Evolutionary conservation across 345 rosid genomes (phyloP).

Genomic region (Noccaea caerulescens): DNA sequence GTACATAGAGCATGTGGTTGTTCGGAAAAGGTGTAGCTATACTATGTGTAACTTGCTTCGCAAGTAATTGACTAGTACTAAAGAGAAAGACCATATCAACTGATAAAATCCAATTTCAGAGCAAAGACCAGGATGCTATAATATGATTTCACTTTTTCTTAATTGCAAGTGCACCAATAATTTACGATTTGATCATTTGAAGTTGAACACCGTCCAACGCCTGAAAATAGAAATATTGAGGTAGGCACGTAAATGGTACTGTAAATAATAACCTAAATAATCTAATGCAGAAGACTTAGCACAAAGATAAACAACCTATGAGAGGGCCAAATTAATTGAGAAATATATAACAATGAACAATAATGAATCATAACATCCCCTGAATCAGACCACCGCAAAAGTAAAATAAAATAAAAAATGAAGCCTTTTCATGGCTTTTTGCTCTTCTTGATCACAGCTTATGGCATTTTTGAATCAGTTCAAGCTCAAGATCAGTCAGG

Average conservation of each 20-base stretch:
- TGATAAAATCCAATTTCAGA: too few relatives aligned
- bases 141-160: not conserved
- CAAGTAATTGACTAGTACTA: not conserved
- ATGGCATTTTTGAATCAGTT: slow-evolving; percentile 12
- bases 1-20: not conserved
- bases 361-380: not conserved
- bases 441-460: slow-evolving; percentile 13
- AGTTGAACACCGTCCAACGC: too few relatives aligned
- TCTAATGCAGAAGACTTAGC: not conserved
- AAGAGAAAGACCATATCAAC: too few relatives aligned
- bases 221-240: not conserved
- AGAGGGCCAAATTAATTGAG: slow-evolving; percentile 16
- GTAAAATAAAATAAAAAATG: not conserved
- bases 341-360: slow-evolving; percentile 10
- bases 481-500: slow-evolving; percentile 44
- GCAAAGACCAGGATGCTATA: too few relatives aligned
- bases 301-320: not conserved
- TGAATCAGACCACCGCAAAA: not conserved
- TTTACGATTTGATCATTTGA: not conserved
- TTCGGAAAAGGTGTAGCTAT: not conserved
- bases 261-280: not conserved
- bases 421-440: slow-evolving; percentile 11
- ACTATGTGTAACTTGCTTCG: not conserved
- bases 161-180: not conserved
- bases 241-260: not conserved